Percentiles rank a stretch among this genome's conserved stretches.
phyloP scores from a whole-genome alignment of 176 grass and related monocot genomes.

The Cocos nucifera region DNA sequence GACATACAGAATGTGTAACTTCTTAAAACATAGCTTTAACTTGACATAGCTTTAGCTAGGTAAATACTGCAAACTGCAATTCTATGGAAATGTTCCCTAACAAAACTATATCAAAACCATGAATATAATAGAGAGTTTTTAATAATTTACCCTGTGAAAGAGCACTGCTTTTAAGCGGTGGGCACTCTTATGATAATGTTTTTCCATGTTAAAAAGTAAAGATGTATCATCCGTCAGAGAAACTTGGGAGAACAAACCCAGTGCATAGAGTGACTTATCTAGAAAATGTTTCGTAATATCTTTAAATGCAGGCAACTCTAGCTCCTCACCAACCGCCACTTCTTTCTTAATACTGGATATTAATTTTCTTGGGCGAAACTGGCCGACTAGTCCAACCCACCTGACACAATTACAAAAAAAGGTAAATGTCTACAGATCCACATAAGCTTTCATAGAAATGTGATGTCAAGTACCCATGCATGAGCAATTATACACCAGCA shows the following conservation, averaged over 20 bases:
- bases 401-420: slow-evolving; percentile 10
- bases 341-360: slow-evolving; percentile 27
- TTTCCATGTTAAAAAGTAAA: slow-evolving; percentile 24
- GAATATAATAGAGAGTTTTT: no score
- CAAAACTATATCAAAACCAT: no score
- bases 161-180: slow-evolving; percentile 21
- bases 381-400: slow-evolving; percentile 18
- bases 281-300: slow-evolving; percentile 15
- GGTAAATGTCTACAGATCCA: no score
- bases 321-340: slow-evolving; percentile 7
- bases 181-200: slow-evolving; percentile 9
- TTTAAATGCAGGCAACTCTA: slow-evolving; percentile 14
- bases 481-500: no score
- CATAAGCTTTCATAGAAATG: no score
- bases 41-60: no score
- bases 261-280: slow-evolving; percentile 17
- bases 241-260: slow-evolving; percentile 21
- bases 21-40: no score
- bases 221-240: slow-evolving; percentile 9
- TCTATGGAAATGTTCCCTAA: no score
- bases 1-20: no score
- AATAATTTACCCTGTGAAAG: slow-evolving; percentile 20
- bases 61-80: no score
- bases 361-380: slow-evolving; percentile 24
- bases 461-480: no score